Base-by-base conservation (phyloP, 2,329 filamentous ascomycete species). In the Botrytis byssoidea region DNA sequence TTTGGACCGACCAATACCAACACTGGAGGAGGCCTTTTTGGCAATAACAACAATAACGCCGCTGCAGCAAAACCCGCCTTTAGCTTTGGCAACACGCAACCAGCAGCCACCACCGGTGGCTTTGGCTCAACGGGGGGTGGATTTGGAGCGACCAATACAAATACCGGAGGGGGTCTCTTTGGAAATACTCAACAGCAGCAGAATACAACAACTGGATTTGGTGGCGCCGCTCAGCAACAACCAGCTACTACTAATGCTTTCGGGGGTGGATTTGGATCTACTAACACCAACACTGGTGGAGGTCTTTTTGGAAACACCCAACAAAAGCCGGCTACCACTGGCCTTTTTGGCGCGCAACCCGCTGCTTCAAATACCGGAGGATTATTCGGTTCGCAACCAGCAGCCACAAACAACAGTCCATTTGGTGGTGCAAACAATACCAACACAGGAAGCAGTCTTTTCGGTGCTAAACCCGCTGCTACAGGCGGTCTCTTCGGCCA, bases 401-500 rank as follows among this genome's bases (percentile, higher is more conserved):
- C 68, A 29, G 68, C 72, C n/a, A 74, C 71, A 12, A 67, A 70
- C 32, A 74, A 29, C 81, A 83, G 35, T 78, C 80, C 25, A 14
- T 79, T 79, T 71, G 77, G 77, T 32, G 67, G 68, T 60, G 44
- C 68, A 20, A 71, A 74, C 25, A 76, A 69, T 32, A 73, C 80
- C 61, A 81, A 81, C 46, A 79, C 81, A 25, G 83, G 84, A 48
- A 65, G 35, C 32, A 66, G n/a, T 51, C 73, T 84, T 12, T 84
- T 84, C 74, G 82, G 82, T 70, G 57, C 51, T 12, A 84, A 81
- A 75, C 80, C 83, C 77, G 79, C 82, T 67, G 77, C 81, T 48
- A 77, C 80, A 61, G 79, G 81, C 48, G 82, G 83, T 22, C 78
- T 86, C 16, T 87, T 87, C 55, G 85, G 85, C 71, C 80, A 77